phyloP scores from a whole-genome alignment of 768 basidiomycete species.

The Suillus bovinus region DNA sequence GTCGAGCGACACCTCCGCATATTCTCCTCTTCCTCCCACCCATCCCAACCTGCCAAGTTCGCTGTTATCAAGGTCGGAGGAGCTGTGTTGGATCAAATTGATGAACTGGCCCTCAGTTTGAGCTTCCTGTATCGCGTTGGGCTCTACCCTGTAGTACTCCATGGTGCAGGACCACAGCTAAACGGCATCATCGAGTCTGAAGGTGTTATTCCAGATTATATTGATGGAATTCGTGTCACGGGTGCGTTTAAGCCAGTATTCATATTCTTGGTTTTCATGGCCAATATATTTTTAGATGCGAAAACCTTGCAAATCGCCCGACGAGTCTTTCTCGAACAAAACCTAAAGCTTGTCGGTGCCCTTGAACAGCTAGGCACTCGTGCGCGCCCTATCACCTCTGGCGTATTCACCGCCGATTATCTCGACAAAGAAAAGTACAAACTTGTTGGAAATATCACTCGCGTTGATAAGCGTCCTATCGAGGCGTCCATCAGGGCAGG shows the following conservation, averaged over 20 bases:
- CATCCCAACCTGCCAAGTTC: slow-evolving; percentile 89
- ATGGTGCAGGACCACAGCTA: slow-evolving; percentile 94
- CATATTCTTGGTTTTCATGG: slow-evolving; percentile 1
- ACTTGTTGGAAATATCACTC: slow-evolving; percentile 93
- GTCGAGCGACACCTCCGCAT: slow-evolving; percentile 98
- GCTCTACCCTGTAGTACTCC: slow-evolving; percentile 95
- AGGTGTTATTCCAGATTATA: slow-evolving; percentile 95
- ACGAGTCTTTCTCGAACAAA: slow-evolving; percentile 96
- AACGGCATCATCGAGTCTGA: slow-evolving; percentile 93
- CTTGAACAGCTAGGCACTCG: slow-evolving; percentile 95
- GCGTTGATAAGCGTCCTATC: slow-evolving; percentile 93
- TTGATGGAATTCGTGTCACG: slow-evolving; percentile 96
- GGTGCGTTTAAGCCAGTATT: slow-evolving; percentile 41
- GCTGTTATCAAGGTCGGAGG: slow-evolving; percentile 99
- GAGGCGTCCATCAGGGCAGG: slow-evolving; percentile 97
- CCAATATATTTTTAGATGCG: slow-evolving; percentile 54
- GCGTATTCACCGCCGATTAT: slow-evolving; percentile 96
- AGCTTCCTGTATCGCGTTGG: slow-evolving; percentile 97
- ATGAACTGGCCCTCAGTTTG: slow-evolving; percentile 92
- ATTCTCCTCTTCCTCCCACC: slow-evolving; percentile 91
- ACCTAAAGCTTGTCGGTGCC: slow-evolving; percentile 90
- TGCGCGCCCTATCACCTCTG: slow-evolving; percentile 96
- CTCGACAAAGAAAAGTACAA: slow-evolving; percentile 95
- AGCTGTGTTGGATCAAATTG: slow-evolving; percentile 87
- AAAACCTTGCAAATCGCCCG: slow-evolving; percentile 95